Evolutionary conservation across 441 rosid genomes (phyloP).

Genomic region (Populus tomentosa): DNA sequence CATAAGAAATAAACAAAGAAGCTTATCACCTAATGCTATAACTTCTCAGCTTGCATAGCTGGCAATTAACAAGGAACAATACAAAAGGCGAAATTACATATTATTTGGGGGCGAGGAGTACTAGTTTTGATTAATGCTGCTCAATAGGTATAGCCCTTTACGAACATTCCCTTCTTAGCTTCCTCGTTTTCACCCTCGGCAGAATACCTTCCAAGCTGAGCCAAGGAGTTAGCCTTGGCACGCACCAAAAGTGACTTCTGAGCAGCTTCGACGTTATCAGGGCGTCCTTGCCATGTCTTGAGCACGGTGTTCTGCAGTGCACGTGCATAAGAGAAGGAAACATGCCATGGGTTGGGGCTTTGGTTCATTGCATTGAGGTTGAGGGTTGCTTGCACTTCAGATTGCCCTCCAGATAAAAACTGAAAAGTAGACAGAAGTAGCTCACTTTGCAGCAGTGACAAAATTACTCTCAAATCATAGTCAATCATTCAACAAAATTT

Average conservation of each 20-base stretch:
- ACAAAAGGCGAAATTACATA: conserved; percentile 14
- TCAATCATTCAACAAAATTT: not conserved
- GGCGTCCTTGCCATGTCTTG: conserved; percentile 93
- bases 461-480: not conserved
- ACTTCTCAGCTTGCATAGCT: conserved; percentile 16
- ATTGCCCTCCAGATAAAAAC: conserved; percentile 99
- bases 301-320: conserved; percentile 95
- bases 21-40: conserved; percentile 15
- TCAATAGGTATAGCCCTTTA: conserved; percentile 94
- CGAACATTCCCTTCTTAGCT: conserved; percentile 97
- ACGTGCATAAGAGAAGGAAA: conserved; percentile 97
- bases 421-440: conserved; percentile 21
- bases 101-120: conserved; percentile 4
- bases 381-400: conserved; percentile 88
- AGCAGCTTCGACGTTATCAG: conserved; percentile 76
- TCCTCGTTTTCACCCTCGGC: conserved; percentile 89
- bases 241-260: conserved; percentile 89
- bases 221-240: conserved; percentile 95
- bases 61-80: conserved; percentile 8
- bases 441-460: not conserved
- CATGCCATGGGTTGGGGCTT: conserved; percentile 97
- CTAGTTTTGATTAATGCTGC: not conserved
- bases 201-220: conserved; percentile 93
- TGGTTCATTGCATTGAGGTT: conserved; percentile 97
- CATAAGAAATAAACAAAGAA: conserved; percentile 5